Percentiles rank a stretch among this genome's conserved stretches.
Evolutionary conservation across 768 basidiomycete genomes (phyloP).

Genomic region (Boletus edulis): DNA sequence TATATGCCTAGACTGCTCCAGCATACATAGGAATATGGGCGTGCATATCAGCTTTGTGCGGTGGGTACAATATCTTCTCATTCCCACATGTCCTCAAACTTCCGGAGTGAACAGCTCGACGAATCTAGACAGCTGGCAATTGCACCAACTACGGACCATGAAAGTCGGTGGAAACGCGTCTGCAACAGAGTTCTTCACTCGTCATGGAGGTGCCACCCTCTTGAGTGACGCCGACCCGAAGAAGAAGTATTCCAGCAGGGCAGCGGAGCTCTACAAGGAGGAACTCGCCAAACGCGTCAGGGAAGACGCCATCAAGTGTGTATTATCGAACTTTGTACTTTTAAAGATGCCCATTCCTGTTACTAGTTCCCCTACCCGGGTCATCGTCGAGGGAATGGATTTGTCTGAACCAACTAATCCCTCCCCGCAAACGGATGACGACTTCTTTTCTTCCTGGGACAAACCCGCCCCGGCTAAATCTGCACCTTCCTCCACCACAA

Average conservation of each 20-base stretch:
- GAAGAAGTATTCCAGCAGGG: slow-evolving; percentile 84
- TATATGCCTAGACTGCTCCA: slow-evolving; percentile 97
- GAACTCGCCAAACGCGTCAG: slow-evolving; percentile 78
- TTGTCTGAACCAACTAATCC: slow-evolving; percentile 34
- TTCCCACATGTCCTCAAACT: slow-evolving; percentile 6
- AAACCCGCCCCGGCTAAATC: slow-evolving; percentile 66
- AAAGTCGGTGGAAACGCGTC: slow-evolving; percentile 92
- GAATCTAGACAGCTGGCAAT: slow-evolving; percentile 93
- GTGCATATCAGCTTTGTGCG: slow-evolving; percentile 97
- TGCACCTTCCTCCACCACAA: slow-evolving; percentile 48
- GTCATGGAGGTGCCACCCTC: slow-evolving; percentile 74
- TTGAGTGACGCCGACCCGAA: slow-evolving; percentile 75
- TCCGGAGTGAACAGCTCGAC: slow-evolving; percentile 66
- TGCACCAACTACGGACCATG: slow-evolving; percentile 89
- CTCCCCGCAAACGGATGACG: slow-evolving; percentile 65
- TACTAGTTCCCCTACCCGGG: slow-evolving; percentile 69
- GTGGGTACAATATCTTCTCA: slow-evolving; percentile 41
- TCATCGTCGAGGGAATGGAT: slow-evolving; percentile 82
- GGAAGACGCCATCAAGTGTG: slow-evolving; percentile 70
- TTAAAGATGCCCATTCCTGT: not conserved
- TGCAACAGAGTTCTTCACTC: slow-evolving; percentile 85
- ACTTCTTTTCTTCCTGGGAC: slow-evolving; percentile 98
- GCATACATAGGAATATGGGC: slow-evolving; percentile 93
- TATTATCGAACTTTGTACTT: slow-evolving; percentile 1
- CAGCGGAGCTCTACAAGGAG: slow-evolving; percentile 89